Percentiles rank a stretch among this genome's conserved stretches.
Conservation (phyloP, 805 yeast genomes). For the Jamesozyma spencerorum region DNA sequence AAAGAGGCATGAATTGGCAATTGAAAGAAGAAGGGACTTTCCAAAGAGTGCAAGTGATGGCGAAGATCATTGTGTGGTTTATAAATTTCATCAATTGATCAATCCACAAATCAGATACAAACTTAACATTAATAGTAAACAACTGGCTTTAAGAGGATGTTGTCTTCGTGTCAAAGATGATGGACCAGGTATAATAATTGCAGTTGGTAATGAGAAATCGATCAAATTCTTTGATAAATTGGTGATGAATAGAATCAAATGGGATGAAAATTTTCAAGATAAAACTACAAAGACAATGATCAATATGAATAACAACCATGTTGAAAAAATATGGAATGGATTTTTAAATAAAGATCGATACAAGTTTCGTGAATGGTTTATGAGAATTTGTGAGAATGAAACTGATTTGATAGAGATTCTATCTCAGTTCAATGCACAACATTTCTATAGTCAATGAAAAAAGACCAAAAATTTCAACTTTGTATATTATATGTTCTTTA, state of each 20-base stretch:
- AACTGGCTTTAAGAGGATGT: constrained; percentile 57
- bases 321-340: constrained; percentile 65
- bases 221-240: constrained; percentile 56
- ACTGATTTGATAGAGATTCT: constrained; percentile 44
- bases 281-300: constrained; percentile 14
- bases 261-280: constrained; percentile 47
- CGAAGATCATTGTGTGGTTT: constrained; percentile 37
- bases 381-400: constrained; percentile 43
- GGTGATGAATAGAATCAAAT: constrained; percentile 51
- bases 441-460: constrained; percentile 13
- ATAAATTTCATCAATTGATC: constrained; percentile 41
- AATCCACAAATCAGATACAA: constrained; percentile 66
- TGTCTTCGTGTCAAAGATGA: constrained; percentile 36
- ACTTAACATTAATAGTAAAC: constrained; percentile 73
- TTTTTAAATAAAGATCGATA: constrained; percentile 32
- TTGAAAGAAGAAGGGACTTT: constrained; percentile 5
- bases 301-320: constrained; percentile 37
- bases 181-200: constrained; percentile 50
- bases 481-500: neutral
- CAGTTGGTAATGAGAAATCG: constrained; percentile 63
- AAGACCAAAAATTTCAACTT: neutral
- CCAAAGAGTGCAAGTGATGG: neutral
- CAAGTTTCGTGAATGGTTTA: constrained; percentile 62
- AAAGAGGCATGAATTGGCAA: constrained; percentile 38
- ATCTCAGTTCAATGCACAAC: constrained; percentile 43